phyloP scores from a whole-genome alignment of 1,284 basidiomycete genomes.

The Heterobasidion irregulare region DNA sequence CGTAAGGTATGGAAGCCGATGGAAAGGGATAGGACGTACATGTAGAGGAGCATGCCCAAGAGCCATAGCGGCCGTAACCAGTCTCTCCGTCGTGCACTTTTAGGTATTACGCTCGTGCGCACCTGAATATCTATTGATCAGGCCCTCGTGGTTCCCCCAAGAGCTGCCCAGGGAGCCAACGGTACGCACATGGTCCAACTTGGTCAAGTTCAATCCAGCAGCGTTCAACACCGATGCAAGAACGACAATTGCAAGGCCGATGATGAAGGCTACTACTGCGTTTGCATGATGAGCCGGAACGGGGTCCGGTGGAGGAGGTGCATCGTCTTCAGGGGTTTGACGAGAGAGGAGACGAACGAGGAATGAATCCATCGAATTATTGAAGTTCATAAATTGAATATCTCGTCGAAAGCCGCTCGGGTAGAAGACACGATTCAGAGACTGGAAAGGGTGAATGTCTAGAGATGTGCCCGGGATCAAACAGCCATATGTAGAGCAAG shows the following conservation, averaged over 20 bases:
- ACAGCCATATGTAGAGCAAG: too few relatives aligned
- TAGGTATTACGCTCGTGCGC: conserved; percentile 63
- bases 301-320: conserved; percentile 12
- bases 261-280: conserved; percentile 69
- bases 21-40: conserved; percentile 32
- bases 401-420: too few relatives aligned
- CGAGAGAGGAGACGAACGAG: not conserved
- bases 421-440: too few relatives aligned
- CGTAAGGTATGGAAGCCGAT: not conserved
- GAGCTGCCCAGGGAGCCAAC: not conserved
- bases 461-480: too few relatives aligned
- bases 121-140: conserved; percentile 31
- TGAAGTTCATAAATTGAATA: too few relatives aligned
- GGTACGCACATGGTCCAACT: conserved; percentile 69
- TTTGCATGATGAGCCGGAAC: conserved; percentile 35
- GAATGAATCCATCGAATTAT: not conserved
- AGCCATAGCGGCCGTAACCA: conserved; percentile 78
- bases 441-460: too few relatives aligned
- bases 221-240: conserved; percentile 78
- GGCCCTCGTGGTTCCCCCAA: not conserved
- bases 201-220: conserved; percentile 77
- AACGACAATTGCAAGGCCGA: conserved; percentile 72
- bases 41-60: conserved; percentile 75
- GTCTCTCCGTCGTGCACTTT: conserved; percentile 56
- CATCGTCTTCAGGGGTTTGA: not conserved